phyloP scores from a whole-genome alignment of 176 grass and related monocot genomes.

The Dactylis glomerata region DNA sequence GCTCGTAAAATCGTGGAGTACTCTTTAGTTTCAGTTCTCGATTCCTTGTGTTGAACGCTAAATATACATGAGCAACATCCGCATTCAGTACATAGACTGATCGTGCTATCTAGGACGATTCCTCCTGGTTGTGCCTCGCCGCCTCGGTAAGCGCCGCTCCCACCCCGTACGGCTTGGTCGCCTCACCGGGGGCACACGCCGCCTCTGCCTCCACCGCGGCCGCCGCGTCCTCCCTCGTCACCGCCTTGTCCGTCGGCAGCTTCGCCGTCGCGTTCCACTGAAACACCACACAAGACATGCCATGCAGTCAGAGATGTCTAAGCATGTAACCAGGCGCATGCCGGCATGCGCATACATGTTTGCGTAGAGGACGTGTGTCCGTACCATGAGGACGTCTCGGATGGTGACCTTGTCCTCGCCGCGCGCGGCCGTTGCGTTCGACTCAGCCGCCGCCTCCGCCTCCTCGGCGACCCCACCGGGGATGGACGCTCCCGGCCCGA shows the following conservation, averaged over 20 bases:
- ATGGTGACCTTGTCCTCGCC: conserved; percentile 46
- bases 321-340: not conserved
- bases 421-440: conserved; percentile 29
- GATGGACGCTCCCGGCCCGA: not conserved
- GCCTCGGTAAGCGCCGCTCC: conserved; percentile 35
- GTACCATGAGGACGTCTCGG: conserved; percentile 53
- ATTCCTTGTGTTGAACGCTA: not conserved
- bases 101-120: not conserved
- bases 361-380: not conserved
- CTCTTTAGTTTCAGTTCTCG: no score
- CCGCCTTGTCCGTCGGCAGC: conserved; percentile 46
- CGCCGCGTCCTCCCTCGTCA: conserved; percentile 36
- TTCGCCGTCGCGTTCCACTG: conserved; percentile 45
- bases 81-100: not conserved
- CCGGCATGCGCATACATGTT: no score
- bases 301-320: not conserved
- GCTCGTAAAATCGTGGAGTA: no score
- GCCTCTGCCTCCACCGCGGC: conserved; percentile 41
- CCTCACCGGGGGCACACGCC: not conserved
- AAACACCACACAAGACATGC: not conserved
- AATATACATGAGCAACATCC: not conserved
- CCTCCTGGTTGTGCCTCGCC: conserved; percentile 31
- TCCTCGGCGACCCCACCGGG: conserved; percentile 41
- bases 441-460: conserved; percentile 35
- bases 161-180: conserved; percentile 31